Evolutionary conservation across 208 protist genomes (phyloP).

Genomic region (Trypanosoma rangeli): DNA sequence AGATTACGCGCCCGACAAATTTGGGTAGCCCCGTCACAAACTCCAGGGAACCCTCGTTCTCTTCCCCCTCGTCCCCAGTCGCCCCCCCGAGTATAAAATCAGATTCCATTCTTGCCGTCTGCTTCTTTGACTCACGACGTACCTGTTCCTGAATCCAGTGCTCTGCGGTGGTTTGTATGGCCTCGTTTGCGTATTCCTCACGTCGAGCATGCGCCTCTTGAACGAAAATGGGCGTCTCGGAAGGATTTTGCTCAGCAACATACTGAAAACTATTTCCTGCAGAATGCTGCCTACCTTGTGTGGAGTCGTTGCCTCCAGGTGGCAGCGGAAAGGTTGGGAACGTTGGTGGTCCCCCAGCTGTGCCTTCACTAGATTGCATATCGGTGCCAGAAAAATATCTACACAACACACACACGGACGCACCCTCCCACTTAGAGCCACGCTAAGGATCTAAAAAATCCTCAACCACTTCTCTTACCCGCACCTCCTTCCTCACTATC

Average conservation of each 20-base stretch:
- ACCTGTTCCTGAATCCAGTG: slow-evolving; percentile 50
- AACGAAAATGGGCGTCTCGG: not conserved
- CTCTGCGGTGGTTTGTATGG: slow-evolving; percentile 40
- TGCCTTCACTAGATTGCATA: slow-evolving; percentile 12
- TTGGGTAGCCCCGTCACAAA: slow-evolving; percentile 34
- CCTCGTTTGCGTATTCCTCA: slow-evolving; percentile 47
- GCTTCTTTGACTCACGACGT: slow-evolving; percentile 14
- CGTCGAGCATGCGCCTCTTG: slow-evolving; percentile 27
- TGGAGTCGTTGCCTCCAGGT: slow-evolving; percentile 1
- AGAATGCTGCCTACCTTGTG: not conserved
- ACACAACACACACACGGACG: not conserved
- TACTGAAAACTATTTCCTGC: not conserved
- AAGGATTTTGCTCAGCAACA: not conserved
- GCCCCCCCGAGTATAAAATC: not conserved
- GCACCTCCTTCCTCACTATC: not conserved
- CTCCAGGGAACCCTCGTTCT: slow-evolving; percentile 5
- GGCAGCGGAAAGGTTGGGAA: slow-evolving; percentile 22
- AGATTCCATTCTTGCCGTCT: not conserved
- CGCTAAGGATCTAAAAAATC: not conserved
- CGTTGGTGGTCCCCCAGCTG: not conserved
- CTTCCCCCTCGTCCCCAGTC: not conserved
- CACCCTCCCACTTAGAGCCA: no score
- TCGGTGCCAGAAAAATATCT: not conserved
- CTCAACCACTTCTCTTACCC: not conserved
- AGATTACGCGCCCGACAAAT: slow-evolving; percentile 31